phyloP scores from a whole-genome alignment of 371 early-diverging fungal species.

The Blyttiomyces sp. region DNA sequence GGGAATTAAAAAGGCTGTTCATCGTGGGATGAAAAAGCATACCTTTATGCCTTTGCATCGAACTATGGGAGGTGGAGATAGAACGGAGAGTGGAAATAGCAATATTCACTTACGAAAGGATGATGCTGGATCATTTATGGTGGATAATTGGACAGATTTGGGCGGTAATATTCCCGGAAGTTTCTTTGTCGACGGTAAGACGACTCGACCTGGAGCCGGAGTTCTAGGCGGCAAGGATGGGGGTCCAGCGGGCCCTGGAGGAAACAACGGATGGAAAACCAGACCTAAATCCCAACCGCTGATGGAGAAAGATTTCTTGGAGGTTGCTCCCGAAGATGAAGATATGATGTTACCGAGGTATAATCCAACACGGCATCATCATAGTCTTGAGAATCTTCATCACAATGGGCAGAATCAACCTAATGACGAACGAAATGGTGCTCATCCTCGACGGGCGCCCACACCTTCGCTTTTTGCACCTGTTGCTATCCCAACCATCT shows the following conservation, averaged over 20 bases:
- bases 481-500: background rate
- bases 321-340: constrained; percentile 6
- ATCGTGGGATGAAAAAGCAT: constrained; percentile 12
- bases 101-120: background rate
- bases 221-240: background rate
- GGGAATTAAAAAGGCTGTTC: constrained; percentile 19
- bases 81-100: background rate
- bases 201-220: background rate
- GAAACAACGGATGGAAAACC: background rate
- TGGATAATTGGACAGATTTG: background rate
- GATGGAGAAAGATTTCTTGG: background rate
- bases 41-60: constrained; percentile 6
- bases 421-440: too few species aligned
- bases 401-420: background rate
- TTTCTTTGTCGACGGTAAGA: constrained; percentile 7
- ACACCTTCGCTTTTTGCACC: background rate
- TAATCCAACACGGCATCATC: constrained; percentile 2
- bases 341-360: constrained; percentile 8
- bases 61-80: background rate
- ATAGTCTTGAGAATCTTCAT: constrained; percentile 1
- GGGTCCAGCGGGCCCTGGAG: background rate
- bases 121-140: background rate
- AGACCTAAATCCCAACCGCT: background rate
- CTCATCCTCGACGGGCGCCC: background rate
- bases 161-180: constrained; percentile 4